Conservation (phyloP, 2,329 filamentous ascomycete genomes). For the Aspergillus melleus region DNA sequence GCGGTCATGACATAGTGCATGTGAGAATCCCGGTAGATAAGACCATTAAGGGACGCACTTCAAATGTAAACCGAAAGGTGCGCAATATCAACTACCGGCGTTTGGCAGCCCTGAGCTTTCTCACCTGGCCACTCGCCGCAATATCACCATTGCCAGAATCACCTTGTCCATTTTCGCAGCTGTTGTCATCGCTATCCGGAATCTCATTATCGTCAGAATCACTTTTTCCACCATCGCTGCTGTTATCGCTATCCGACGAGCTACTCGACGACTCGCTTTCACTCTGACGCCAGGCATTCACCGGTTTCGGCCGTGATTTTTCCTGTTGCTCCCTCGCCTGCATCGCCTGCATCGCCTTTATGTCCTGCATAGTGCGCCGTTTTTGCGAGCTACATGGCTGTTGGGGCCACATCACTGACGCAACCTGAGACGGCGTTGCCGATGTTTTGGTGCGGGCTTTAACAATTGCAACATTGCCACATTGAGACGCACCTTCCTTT, state of each 20-base stretch:
- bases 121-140: conserved; percentile 21
- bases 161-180: background rate
- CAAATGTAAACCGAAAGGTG: background rate
- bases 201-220: conserved; percentile 2
- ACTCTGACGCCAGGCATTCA: background rate
- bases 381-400: background rate
- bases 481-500: background rate
- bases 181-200: conserved; percentile 6
- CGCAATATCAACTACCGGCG: background rate
- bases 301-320: conserved; percentile 2
- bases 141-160: conserved; percentile 23
- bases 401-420: conserved; percentile 1
- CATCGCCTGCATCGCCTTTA: conserved; percentile 6
- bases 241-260: conserved; percentile 8
- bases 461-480: background rate
- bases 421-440: background rate
- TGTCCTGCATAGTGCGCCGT: conserved; percentile 5
- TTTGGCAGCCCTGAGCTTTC: conserved; percentile 13
- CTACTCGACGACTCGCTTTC: conserved; percentile 13
- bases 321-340: conserved; percentile 12
- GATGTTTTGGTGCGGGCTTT: background rate
- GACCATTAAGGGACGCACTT: background rate
- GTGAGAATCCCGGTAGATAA: background rate
- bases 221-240: conserved; percentile 13
- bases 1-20: background rate